Evolutionary conservation across 2,329 filamentous ascomycete species (phyloP), one percentile per base, ranked within the genome.

Genomic region (Aspergillus tubingensis): DNA sequence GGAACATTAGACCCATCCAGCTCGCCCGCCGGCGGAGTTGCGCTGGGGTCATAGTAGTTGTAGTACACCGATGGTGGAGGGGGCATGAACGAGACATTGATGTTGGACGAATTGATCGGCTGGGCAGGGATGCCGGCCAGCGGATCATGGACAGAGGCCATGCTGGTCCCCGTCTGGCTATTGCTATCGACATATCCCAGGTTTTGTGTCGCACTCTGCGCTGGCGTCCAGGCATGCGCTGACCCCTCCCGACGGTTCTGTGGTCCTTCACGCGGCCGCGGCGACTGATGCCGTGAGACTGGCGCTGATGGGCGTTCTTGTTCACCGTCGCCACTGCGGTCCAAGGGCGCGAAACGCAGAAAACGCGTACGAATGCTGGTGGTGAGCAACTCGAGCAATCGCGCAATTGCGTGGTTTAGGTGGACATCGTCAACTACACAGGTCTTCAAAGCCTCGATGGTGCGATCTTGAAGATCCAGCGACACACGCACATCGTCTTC

Each of bases 371-470:
- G 83, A 58, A 87, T 83, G 60, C 82, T 84, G 53, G 82, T 79
- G 2, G 84, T 87, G 13, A 88, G 78, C 3, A 83, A 82, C 63
- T 86, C 81, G 13, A 88, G 79, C 15, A 88, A 79, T 47, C 86
- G 84, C 11, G 86, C 85, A 60, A 88, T 87, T 23, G 85, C 84
- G 64, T 85, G 83, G 52, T 82, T 85, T 2, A 89, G 81, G 70
- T 89, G 86, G 15, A 88, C 85, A 67, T 89, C 86, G 67, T 89
- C 86, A 19, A 88, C 86, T 21, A 88, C 85, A 67, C 82, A 85
- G 27, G 81, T 85, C 32, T 83, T 81, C 41, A 89, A 76, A 8
- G 84, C 85, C 62, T 83, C 80, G 7, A 87, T 82, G 0, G 84
- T 86, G 25, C 81, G 79, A 64, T 86, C 84, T 62, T 88, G 82